phyloP scores from a whole-genome alignment of 108 stramenopile species.

The Nitzschia palea region DNA sequence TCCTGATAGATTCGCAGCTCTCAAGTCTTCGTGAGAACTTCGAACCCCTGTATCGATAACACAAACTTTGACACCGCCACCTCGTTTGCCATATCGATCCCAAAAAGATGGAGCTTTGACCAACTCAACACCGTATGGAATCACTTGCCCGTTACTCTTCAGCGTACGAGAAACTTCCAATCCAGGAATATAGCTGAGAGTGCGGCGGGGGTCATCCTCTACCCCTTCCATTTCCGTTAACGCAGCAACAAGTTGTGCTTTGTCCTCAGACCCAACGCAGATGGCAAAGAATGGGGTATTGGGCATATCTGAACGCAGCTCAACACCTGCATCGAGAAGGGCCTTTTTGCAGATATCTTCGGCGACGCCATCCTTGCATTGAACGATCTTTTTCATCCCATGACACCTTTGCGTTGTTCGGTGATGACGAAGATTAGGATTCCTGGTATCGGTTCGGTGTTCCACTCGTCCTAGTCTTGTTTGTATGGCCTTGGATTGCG shows the following conservation, averaged over 20 bases:
- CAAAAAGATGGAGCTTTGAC: constrained; percentile 27
- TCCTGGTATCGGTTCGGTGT: neutral
- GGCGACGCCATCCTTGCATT: constrained; percentile 7
- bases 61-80: constrained; percentile 42
- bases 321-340: neutral
- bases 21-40: constrained; percentile 38
- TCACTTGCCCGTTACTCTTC: neutral
- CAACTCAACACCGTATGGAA: constrained; percentile 18
- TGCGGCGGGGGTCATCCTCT: constrained; percentile 7
- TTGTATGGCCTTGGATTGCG: neutral
- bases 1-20: neutral
- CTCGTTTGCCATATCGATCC: neutral
- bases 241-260: neutral
- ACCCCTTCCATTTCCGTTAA: constrained; percentile 7
- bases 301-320: constrained; percentile 2
- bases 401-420: neutral
- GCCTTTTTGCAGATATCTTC: constrained; percentile 1
- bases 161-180: neutral
- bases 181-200: constrained; percentile 4
- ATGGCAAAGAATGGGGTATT: constrained; percentile 11
- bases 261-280: neutral
- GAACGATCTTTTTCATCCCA: constrained; percentile 17
- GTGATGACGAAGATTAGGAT: neutral
- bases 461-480: neutral
- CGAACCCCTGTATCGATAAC: constrained; percentile 57